Base-by-base conservation (phyloP, 1,139 yeast genomes). In the Protomyces gravidus region DNA sequence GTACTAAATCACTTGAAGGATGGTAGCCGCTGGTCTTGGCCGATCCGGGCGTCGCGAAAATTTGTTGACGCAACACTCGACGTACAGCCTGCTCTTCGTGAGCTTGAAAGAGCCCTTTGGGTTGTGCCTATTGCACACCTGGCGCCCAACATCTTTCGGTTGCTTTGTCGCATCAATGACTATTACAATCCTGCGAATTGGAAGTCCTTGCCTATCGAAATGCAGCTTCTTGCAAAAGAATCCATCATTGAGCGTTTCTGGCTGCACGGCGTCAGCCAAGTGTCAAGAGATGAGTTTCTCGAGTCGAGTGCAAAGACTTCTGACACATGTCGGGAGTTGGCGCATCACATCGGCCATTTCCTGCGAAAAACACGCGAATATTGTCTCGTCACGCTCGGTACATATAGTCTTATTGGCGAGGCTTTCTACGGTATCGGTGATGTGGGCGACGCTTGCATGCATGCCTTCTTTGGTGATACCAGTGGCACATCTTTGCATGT, bases 341-440 rank as follows among this genome's bases (percentile, higher is more conserved):
- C 98, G 0, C 98, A 94, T 71, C 86, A 96, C 3, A 95, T 92
- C n/a, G 98, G 98, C 15, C 97, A 92, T 71, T 86, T 89, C 67
- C 85, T 94, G 19, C 79, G 98, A 68, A 92, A 94, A 70, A 92
- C 98, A 0, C 81, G 98, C 67, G 98, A 94, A 72, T 94, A 94
- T 71, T 96, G 97, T 3, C 55, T 55, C 68, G 75, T 90, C 65
- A 88, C 97, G 0, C 79, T 94, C 47, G 94, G 96, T 6, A 88
- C 96, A 1, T 85, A 92, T 61, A 83, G 96, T 1, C 95, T 89
- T 67, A 77, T 94, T 61, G 97, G 92, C 62, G 95, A 85, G 62
- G 86, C 96, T 0, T 78, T 94, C 63, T 94, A 88, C 69, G 92
- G 85, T 65, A 82, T 90, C 48, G 96, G 96, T 1, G 83, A 83